These are phyloP conservation scores for Saccharomycopsis sp. DNA, from an alignment of 805 yeast species.

Conservation along the genomic window DNA sequence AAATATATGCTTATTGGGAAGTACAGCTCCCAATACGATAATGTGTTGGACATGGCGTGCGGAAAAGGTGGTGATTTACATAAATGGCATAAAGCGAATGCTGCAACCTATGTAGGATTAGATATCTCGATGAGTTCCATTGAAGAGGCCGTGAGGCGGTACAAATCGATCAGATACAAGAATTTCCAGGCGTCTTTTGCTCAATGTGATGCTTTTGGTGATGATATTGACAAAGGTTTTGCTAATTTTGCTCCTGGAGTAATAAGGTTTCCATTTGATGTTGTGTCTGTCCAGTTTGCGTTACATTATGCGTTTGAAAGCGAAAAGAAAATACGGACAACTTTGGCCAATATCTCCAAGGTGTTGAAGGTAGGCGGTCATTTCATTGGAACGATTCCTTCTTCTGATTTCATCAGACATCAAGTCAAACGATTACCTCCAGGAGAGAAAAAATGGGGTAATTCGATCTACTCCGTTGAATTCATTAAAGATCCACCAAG, in stretches of 20 bases:
- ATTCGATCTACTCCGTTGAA: conserved; percentile 65
- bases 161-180: conserved; percentile 43
- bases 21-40: conserved; percentile 46
- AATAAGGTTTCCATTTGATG: conserved; percentile 64
- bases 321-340: conserved; percentile 67
- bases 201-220: conserved; percentile 87
- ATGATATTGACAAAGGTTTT: conserved; percentile 60
- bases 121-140: conserved; percentile 90
- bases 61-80: conserved; percentile 98
- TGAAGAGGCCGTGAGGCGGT: conserved; percentile 75
- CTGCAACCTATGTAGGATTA: conserved; percentile 77
- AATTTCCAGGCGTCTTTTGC: conserved; percentile 75
- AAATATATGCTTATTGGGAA: conserved; percentile 79
- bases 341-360: conserved; percentile 68
- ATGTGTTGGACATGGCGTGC: conserved; percentile 83
- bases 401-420: conserved; percentile 73
- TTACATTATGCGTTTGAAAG: conserved; percentile 91
- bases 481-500: conserved; percentile 76
- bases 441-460: conserved; percentile 72
- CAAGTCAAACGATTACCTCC: conserved; percentile 47
- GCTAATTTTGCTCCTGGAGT: conserved; percentile 57
- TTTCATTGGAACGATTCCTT: conserved; percentile 92
- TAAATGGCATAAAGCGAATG: conserved; percentile 73
- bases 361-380: conserved; percentile 77
- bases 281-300: conserved; percentile 87